Evolutionary conservation across 495 filamentous ascomycete species (phyloP), one percentile per base, ranked within the genome.

Genomic region (Aspergillus hancockii): DNA sequence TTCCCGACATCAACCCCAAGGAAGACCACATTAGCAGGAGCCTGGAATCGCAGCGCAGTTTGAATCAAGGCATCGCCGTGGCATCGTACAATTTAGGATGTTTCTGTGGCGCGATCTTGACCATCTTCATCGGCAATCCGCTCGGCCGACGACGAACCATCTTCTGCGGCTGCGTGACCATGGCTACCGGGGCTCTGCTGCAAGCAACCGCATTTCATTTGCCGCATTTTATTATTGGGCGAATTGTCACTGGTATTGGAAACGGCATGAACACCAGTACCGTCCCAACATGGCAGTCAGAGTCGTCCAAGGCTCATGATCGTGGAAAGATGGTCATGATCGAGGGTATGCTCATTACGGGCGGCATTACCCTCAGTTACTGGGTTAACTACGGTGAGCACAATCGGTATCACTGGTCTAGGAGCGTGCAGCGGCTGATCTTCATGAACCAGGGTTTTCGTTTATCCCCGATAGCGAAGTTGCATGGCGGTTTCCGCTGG

Each of bases 291-390:
- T 75, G 72, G 72, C 72, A 91, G 63, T 88, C 87, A 0, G 89
- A 93, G 65, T 89, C 85, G 6, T 84, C 85, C 19, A 86, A 85
- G 60, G 79, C 88, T 0, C 85, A 90, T 60, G 80, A 85, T 57
- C 81, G 88, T 60, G 89, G 90, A 16, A 88, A 88, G 60, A 74
- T 91, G 63, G 86, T 92, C 60, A 90, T 91, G 86, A 85, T 92
- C 49, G 87, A 90, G 69, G 86, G 83, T 60, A 69, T 85, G 46
- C 71, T 90, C 45, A 88, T 89, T 58, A 88, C 87, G 0, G 80
- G 78, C 14, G 88, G 89, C 46, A 83, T 90, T 58, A 83, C 81
- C 55, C 68, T 91, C 59, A 82, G 79, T 55, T 89, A 91, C 70
- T 92, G 89, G 89, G 79, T 92, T 36, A 85, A 85, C 56, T 87